Base-by-base conservation (phyloP, 768 basidiomycete genomes). In the Gloeopeniophorella convolvens region DNA sequence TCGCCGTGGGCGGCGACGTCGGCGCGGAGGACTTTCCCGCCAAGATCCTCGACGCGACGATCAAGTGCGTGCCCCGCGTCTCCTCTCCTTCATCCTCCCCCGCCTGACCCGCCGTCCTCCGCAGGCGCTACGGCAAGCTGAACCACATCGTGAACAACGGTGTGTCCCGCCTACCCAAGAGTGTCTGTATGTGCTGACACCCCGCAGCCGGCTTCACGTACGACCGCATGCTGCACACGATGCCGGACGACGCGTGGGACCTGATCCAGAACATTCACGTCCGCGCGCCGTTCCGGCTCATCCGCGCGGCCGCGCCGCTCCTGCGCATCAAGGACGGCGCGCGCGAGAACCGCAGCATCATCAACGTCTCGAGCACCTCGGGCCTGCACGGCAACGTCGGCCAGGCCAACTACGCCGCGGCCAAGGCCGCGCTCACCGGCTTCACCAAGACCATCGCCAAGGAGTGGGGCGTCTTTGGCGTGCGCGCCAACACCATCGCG, bases 101-200 rank as follows among this genome's bases (percentile, higher is more conserved):
- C 27, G 32, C 5, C 20, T 42, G 6, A 21, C 31, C 21, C 35
- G 26, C 37, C 20, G 51, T 10, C 42, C 13, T 18, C 11, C 42
- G 27, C 60, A 89, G 84, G 51, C 80, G 82, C 55, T 91, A 81
- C 57, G 89, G 88, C 21, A 85, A 88, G 63, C 81, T 92, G 42
- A 89, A 92, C 66, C 87, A 91, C 63, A 86, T 91, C 45, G 74
- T 91, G 27, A 90, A 90, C 68, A 91, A 91, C 55, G 83, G 80
- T 76, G 24, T 42, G 70, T 62, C 3, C n/a, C 2, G 39, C 15
- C 32, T 30, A 24, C 21, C 48, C 30, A 24, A 28, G 4, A 15
- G 44, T 27, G 32, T 50, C 45, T 9, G 31, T 33, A 32, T 26
- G 12, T 20, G 34, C 21, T 47, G 9, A 34, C 39, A 27, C n/a